These are phyloP conservation scores for Collybia nuda DNA, from an alignment of 768 basidiomycete species.

Conservation along the genomic window DNA sequence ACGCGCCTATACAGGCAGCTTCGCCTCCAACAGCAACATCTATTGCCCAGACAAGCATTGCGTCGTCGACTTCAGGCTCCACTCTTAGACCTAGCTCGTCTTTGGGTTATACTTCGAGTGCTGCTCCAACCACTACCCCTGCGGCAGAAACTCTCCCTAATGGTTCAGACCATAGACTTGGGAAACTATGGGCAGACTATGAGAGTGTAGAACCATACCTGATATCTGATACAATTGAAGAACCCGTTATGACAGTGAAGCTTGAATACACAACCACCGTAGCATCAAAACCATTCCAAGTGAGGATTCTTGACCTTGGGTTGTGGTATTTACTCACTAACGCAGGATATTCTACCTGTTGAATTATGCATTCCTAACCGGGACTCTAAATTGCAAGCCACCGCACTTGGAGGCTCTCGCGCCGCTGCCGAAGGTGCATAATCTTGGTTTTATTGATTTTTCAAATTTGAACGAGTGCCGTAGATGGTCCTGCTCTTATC, in stretches of 20 bases:
- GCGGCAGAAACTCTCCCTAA: constrained; percentile 53
- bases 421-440: constrained; percentile 62
- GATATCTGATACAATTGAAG: constrained; percentile 42
- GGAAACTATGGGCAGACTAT: constrained; percentile 86
- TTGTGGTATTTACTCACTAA: background rate
- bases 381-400: constrained; percentile 45
- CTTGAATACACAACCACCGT: constrained; percentile 45
- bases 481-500: constrained; percentile 88
- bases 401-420: constrained; percentile 32
- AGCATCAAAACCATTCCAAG: constrained; percentile 60
- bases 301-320: constrained; percentile 20
- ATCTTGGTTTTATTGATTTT: background rate
- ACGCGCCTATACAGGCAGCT: constrained; percentile 39
- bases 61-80: constrained; percentile 32
- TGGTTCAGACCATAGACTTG: constrained; percentile 84
- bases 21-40: constrained; percentile 30
- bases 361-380: constrained; percentile 74
- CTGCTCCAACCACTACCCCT: constrained; percentile 21
- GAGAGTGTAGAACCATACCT: constrained; percentile 78
- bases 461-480: background rate
- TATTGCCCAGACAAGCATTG: constrained; percentile 25
- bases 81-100: constrained; percentile 31
- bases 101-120: constrained; percentile 13
- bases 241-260: constrained; percentile 51
- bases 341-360: constrained; percentile 76